Evolutionary conservation across 2,329 filamentous ascomycete genomes (phyloP), one percentile per base, ranked within the genome.

Genomic region (Coniochaeta sp.): DNA sequence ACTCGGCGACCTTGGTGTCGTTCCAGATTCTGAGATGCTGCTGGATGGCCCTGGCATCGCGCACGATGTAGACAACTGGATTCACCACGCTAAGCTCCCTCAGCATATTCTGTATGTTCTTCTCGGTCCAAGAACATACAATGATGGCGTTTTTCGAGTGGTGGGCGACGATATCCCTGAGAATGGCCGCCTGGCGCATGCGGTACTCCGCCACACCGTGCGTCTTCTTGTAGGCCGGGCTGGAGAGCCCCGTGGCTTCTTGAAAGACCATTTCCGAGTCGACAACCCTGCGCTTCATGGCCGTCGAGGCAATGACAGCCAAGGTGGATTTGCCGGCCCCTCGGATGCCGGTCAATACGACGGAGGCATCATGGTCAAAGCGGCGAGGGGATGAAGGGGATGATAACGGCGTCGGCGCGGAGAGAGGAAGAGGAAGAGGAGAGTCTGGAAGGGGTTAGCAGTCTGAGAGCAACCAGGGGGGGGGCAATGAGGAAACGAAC

Each of bases 311-410:
- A 55, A 91, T 89, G 47, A 91, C 79, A 13, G 84, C 87, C 10
- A 91, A 71, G 1, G 85, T 89, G 1, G 86, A 86, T 65, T 91
- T 91, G 14, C 87, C 87, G 5, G 85, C 82, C 10, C 87, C 87
- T 13, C 85, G 81, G 52, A 89, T 82, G 2, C 87, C 87, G 20
- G 87, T 78, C 16, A 91, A 73, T 6, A 91, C 78, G 51, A 91
- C 82, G 1, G 87, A 89, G 2, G 85, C 82, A 71, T 87, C 77
- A 9, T 74, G 65, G 8, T 73, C 68, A 60, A 86, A 87, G 46
- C 56, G 27, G 8, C 45, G 45, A 28, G 45, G 18, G 7, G 45
- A 24, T 18, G 18, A 24, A 3, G 45, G 63, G 38, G 59, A 61
- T 54, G 57, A 60, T 54, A 49, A 53, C 56, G 42, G 57, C 7